Evolutionary conservation across 1,284 basidiomycete genomes (phyloP), one percentile per base, ranked within the genome.

Genomic region (Mycena sp.): DNA sequence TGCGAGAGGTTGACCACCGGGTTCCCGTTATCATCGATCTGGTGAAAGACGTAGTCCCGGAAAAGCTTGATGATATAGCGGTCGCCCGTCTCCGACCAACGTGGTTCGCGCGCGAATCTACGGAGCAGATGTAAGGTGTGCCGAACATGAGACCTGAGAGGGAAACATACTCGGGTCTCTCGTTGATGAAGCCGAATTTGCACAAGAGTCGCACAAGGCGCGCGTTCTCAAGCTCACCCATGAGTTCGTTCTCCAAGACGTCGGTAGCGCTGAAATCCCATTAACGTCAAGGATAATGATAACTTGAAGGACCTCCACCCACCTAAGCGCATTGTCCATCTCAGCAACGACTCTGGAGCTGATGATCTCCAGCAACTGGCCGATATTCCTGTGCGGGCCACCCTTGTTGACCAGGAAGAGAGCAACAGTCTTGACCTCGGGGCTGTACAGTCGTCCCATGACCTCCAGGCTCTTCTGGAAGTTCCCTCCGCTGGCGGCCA

Each of bases 71-170:
- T 87, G 72, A 99, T 95, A 76, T 99, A 99, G 62, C 96, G 85
- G 74, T 99, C 98, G 14, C 98, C 98, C 2, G 97, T 98, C 76
- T 99, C 98, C 9, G 96, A 96, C 97, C 97, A 99, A 11, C 96
- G 86, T 2, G 94, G 88, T 74, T 99, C 97, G 56, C 94, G 90
- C 53, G 97, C 94, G 72, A 99, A 99, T 72, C 95, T 96, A 69
- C 35, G n/a, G 16, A 6, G 19, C 6, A 59, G 32, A 29, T 5
- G 53, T n/a, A 43, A 53, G 7, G n/a, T n/a, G n/a, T 17, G 21
- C 38, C 3, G 17, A 43, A 17, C 37, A 26, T 25, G 37, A 7
- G 28, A 28, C 40, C 1, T 23, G 25, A 52, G 29, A 6, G 11
- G 56, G 46, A 53, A 10, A 84, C 92, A 67, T 72, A 97, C 93